Base-by-base conservation (phyloP, 176 grass and related monocot species). In the Bromus sterilis region DNA sequence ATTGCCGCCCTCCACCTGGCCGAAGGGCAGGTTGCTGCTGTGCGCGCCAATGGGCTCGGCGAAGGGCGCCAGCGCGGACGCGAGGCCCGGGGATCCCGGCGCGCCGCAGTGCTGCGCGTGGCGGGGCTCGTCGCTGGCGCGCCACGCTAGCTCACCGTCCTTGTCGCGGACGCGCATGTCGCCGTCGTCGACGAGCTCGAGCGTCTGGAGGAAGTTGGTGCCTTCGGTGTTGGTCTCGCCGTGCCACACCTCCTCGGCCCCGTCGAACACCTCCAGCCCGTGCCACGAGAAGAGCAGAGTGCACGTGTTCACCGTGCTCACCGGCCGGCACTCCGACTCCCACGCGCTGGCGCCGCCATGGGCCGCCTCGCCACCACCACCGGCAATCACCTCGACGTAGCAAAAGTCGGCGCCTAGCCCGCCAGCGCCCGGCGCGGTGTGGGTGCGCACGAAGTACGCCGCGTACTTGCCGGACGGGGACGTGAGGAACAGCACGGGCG, bases 151-250 rank as follows among this genome's bases (percentile, higher is more conserved):
- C 80, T 98, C 92, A 9, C 90, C 92, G 44, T 91, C 81, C 86
- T 94, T 92, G 86, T 98, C 92, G 13, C 91, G 92, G 81, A 98
- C 86, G 77, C 92, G 83, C 92, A 94, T 94, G 84, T 98, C 95
- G 2, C 95, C 92, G 56, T 93, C 89, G 78, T 98, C 95, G 36
- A 98, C 88, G 30, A 98, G 71, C 86, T 98, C 95, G 14, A 98
- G 57, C 69, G 73, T 93, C 64, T 86, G 39, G 15, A 98, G 78
- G 86, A 93, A 94, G 78, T 91, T 89, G 69, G 85, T 71, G 63
- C 86, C 80, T 56, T 91, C 83, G n/a, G 74, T 87, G 73, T 76
- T 83, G 10, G 92, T 91, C 71, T 77, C 68, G 24, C 85, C 89
- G 83, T 89, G 69, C 92, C 95, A 98, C 20, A 91, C 85, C 56